Evolutionary conservation across 441 rosid genomes (phyloP).

Genomic region (Cnidoscolus chayamansa): DNA sequence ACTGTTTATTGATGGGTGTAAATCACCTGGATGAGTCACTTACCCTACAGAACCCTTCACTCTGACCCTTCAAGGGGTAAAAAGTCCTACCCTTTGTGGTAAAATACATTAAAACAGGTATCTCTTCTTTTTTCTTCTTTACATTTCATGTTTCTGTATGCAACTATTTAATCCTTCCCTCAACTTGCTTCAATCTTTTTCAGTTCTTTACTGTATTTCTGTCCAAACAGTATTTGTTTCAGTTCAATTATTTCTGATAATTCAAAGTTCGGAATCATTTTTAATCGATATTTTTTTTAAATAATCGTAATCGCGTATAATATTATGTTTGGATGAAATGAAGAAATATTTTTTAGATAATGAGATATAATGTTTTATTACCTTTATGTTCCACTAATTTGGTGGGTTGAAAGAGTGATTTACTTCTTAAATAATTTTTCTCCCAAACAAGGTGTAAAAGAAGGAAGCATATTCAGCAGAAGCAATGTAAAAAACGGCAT

Average conservation of each 20-base stretch:
- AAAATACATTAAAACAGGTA: not conserved
- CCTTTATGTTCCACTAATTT: too few species aligned
- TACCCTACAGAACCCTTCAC: not conserved
- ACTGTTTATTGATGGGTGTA: not conserved
- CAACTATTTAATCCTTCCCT: not conserved
- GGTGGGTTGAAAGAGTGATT: too few species aligned
- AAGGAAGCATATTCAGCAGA: too few species aligned
- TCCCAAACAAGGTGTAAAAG: too few species aligned
- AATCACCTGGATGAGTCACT: not conserved
- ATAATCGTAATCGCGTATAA: too few species aligned
- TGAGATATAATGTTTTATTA: too few species aligned
- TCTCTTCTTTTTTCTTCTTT: not conserved
- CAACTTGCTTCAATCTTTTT: not conserved
- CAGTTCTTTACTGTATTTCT: not conserved
- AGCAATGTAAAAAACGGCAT: too few species aligned
- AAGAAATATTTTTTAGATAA: too few species aligned
- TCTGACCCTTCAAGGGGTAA: slow-evolving; percentile 12
- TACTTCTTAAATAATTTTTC: too few species aligned
- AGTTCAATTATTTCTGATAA: not conserved
- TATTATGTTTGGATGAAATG: too few species aligned
- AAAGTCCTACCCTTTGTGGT: slow-evolving; percentile 19
- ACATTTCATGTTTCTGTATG: slow-evolving; percentile 5
- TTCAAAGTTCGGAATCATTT: not conserved
- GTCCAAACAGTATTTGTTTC: not conserved
- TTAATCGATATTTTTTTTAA: not conserved